Evolutionary conservation across 2,329 filamentous ascomycete genomes (phyloP), one percentile per base, ranked within the genome.

Genomic region (Dothidotthia symphoricarpi): DNA sequence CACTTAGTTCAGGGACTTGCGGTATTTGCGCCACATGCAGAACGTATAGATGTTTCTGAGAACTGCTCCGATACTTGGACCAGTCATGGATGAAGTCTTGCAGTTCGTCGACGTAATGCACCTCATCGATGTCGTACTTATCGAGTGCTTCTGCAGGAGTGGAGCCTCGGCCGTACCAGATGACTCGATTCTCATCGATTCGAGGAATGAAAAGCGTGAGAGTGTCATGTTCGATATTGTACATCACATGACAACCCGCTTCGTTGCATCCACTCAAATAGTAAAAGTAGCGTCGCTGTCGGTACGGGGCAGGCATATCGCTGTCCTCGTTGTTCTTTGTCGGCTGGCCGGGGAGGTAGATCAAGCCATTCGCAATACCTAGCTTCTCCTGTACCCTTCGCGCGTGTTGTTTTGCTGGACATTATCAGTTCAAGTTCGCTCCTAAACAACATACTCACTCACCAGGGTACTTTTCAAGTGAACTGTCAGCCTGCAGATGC

Each of bases 141-240:
- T 67, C 70, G 49, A 78, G 69, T 40, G 83, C 83, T 41, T 86
- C 80, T 11, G 82, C 75, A 9, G 73, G 69, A 8, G 74, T 76
- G 0, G 82, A 82, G 15, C 75, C 78, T 24, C 71, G 73, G 12
- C 84, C 84, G 55, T 78, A 79, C 75, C 78, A 88, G 32, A 87
- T 76, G 9, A 78, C 71, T 50, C 76, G 72, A 12, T 71, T 73
- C 11, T 77, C 78, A 49, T 85, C 78, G 47, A 82, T 78, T 51
- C 80, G 78, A 2, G 86, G 85, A 31, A 91, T 81, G 77, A 85
- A 93, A 17, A 91, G 76, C 4, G 76, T 80, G 39, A 93, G 75
- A 15, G 71, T 68, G 60, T 90, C 84, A 9, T 69, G 68, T 22
- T 65, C 63, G 43, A 81, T 74, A 55, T 81, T 72, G 57, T 82